Conservation (phyloP, 2,329 filamentous ascomycete species). For the Fusarium odoratissimum region DNA sequence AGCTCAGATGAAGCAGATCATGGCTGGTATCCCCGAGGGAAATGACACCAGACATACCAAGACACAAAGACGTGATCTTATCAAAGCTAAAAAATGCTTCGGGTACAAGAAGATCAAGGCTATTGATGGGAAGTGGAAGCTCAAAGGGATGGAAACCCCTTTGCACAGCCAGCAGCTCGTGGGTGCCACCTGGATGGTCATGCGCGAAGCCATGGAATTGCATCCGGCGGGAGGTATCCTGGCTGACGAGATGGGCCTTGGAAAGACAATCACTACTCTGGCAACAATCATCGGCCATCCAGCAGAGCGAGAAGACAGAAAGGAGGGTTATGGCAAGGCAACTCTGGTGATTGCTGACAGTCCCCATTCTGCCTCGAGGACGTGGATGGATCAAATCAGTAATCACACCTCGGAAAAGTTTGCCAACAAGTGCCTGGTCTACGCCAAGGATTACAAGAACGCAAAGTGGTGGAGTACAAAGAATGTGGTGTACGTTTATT, state of each 20-base stretch:
- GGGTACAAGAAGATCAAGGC: constrained; percentile 35
- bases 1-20: constrained; percentile 4
- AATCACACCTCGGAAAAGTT: fast-evolving
- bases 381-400: background rate
- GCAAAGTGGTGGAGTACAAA: background rate
- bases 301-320: constrained; percentile 52
- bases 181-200: constrained; percentile 65
- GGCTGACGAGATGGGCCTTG: constrained; percentile 72
- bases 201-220: constrained; percentile 55
- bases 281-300: constrained; percentile 75
- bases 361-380: fast-evolving
- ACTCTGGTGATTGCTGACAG: constrained; percentile 49
- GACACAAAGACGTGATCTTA: constrained; percentile 31
- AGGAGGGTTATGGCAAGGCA: constrained; percentile 48
- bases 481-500: background rate
- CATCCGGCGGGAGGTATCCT: constrained; percentile 69
- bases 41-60: constrained; percentile 22
- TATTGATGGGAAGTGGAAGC: background rate
- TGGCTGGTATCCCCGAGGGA: constrained; percentile 3
- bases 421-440: fast-evolving
- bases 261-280: constrained; percentile 78
- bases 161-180: constrained; percentile 64
- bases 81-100: constrained; percentile 27
- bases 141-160: constrained; percentile 31
- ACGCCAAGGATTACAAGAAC: fast-evolving